These are phyloP conservation scores for Tuber melanosporum DNA, from an alignment of 495 filamentous ascomycete species.

Conservation along the genomic window DNA sequence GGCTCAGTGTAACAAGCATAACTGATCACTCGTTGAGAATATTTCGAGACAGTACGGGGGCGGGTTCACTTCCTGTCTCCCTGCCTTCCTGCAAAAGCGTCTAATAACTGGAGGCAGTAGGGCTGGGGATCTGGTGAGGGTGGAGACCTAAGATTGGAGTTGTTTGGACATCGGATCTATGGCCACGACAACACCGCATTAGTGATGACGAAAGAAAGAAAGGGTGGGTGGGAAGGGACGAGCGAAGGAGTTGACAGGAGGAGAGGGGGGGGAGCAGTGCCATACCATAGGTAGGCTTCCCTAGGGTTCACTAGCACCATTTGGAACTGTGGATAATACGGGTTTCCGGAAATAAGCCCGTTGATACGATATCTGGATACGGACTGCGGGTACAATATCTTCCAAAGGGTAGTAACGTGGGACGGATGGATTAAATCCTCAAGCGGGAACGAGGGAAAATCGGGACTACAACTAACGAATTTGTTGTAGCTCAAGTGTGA, in stretches of 20 bases:
- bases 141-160: background rate
- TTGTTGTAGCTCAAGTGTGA: background rate
- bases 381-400: background rate
- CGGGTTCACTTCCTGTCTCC: background rate
- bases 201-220: background rate
- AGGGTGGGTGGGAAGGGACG: background rate
- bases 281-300: background rate
- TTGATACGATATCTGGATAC: background rate
- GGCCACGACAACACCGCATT: background rate
- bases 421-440: background rate
- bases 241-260: background rate
- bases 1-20: background rate
- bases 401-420: background rate
- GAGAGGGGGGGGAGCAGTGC: background rate
- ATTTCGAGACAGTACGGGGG: background rate
- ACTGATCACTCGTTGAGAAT: background rate
- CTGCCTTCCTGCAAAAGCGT: background rate
- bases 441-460: background rate
- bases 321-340: background rate
- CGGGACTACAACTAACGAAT: background rate
- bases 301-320: background rate
- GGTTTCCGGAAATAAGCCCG: background rate
- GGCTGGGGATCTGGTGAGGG: background rate
- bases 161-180: background rate
- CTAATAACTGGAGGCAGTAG: background rate